Percentiles rank a stretch among this genome's conserved stretches.
These are phyloP conservation scores for Solanum etuberosum DNA, from an alignment of 257 asterid species.

Conservation along the genomic window DNA sequence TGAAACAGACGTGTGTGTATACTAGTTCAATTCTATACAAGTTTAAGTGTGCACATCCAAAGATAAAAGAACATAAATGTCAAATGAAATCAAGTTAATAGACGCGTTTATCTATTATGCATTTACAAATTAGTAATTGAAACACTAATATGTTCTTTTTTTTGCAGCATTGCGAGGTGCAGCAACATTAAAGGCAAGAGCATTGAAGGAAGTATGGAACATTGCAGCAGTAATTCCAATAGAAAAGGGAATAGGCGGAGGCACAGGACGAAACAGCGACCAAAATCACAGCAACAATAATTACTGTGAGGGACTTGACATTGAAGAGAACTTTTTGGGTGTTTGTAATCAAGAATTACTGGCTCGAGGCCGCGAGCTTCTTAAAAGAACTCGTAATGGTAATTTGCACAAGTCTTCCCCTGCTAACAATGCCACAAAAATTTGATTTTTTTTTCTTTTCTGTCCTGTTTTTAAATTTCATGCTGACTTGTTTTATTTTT, in stretches of 20 bases:
- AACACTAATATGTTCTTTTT: background rate
- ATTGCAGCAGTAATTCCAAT: conserved; percentile 74
- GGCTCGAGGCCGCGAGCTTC: conserved; percentile 84
- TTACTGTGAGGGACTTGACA: conserved; percentile 43
- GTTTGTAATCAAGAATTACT: conserved; percentile 91
- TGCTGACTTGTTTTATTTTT: background rate
- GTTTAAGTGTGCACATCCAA: too few species aligned
- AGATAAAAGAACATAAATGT: background rate
- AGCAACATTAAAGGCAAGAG: conserved; percentile 96
- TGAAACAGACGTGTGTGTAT: background rate
- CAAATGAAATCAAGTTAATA: too few species aligned
- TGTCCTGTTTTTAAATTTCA: background rate
- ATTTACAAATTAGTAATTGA: background rate
- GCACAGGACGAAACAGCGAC: conserved; percentile 24
- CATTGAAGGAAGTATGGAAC: conserved; percentile 89
- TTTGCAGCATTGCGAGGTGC: conserved; percentile 76
- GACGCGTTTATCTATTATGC: background rate
- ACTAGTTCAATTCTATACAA: too few species aligned
- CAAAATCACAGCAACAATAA: conserved; percentile 31
- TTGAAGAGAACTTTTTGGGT: conserved; percentile 83
- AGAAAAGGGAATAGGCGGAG: conserved; percentile 40
- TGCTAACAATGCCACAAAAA: background rate
- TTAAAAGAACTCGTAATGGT: conserved; percentile 92
- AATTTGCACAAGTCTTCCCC: background rate
- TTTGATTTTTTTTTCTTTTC: background rate